Evolutionary conservation across 2,329 filamentous ascomycete species (phyloP).

Genomic region (Cadophora gregata): DNA sequence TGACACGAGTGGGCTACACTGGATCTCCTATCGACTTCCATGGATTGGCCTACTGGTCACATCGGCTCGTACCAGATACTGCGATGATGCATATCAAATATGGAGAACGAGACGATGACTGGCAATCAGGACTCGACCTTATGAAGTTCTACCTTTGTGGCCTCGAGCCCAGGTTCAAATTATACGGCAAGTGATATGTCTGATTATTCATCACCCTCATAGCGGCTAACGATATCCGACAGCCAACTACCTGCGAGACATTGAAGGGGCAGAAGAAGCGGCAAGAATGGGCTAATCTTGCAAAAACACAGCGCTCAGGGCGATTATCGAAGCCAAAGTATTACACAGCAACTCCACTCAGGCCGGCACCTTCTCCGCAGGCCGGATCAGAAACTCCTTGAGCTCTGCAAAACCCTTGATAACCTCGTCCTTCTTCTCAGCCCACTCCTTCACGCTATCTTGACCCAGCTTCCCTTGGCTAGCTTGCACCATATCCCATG

Average conservation of each 20-base stretch:
- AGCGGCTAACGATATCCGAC: neutral
- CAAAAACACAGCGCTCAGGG: no score
- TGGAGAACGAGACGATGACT: constrained; percentile 23
- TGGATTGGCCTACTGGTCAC: constrained; percentile 28
- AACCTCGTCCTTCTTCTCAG: constrained; percentile 25
- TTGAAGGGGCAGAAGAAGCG: constrained; percentile 14
- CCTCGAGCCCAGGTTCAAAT: constrained; percentile 26
- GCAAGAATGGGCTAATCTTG: neutral
- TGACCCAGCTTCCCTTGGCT: constrained; percentile 28
- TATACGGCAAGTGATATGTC: constrained; percentile 18
- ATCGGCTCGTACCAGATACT: constrained; percentile 18
- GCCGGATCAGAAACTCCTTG: constrained; percentile 19
- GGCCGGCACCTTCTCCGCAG: neutral
- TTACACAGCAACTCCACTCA: neutral
- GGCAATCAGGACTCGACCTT: constrained; percentile 23
- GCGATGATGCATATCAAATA: constrained; percentile 28
- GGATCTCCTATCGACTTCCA: constrained; percentile 28
- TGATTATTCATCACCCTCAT: neutral
- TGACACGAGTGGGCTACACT: constrained; percentile 1
- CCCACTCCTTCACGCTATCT: constrained; percentile 20
- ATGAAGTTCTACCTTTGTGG: constrained; percentile 28
- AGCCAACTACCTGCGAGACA: constrained; percentile 19
- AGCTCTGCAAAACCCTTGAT: constrained; percentile 31
- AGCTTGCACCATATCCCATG: constrained; percentile 23
- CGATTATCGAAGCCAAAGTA: neutral